A percentile compares a stretch with the other conserved stretches of the same genome.
Evolutionary conservation across 441 rosid genomes (phyloP).

Genomic region (Euphorbia corollata): DNA sequence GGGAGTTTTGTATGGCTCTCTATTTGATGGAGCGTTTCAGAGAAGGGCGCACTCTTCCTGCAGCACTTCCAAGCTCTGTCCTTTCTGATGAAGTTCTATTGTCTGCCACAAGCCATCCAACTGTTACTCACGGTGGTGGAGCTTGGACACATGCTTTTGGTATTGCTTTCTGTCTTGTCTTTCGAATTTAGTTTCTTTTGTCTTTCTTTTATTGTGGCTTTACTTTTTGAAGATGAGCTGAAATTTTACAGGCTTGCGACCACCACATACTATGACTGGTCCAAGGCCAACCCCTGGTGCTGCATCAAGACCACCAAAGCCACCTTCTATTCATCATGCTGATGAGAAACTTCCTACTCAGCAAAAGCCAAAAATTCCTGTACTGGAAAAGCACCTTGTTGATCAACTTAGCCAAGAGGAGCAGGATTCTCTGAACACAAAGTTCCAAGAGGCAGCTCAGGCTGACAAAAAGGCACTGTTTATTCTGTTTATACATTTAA

Average conservation of each 20-base stretch:
- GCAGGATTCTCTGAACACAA: constrained; percentile 67
- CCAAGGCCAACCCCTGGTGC: constrained; percentile 48
- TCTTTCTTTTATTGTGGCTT: constrained; percentile 15
- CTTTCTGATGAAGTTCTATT: constrained; percentile 50
- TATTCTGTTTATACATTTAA: constrained; percentile 24
- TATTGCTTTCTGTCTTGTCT: constrained; percentile 29
- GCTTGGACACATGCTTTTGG: constrained; percentile 57
- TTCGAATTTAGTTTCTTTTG: constrained; percentile 11
- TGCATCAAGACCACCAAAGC: constrained; percentile 86
- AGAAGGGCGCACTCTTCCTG: constrained; percentile 83
- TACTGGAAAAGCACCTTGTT: constrained; percentile 69
- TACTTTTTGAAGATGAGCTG: constrained; percentile 19
- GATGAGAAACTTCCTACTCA: constrained; percentile 53
- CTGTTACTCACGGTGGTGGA: constrained; percentile 47
- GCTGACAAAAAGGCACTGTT: constrained; percentile 78
- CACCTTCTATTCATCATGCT: constrained; percentile 47
- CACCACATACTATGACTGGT: constrained; percentile 41
- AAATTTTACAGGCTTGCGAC: constrained; percentile 50
- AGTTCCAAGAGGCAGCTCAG: constrained; percentile 76
- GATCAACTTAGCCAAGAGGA: constrained; percentile 93
- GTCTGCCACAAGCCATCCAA: constrained; percentile 46
- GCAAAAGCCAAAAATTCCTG: constrained; percentile 74
- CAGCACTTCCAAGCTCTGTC: constrained; percentile 59
- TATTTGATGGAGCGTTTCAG: constrained; percentile 91
- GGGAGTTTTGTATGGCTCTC: constrained; percentile 89